Evolutionary conservation across 2,329 filamentous ascomycete species (phyloP).

Genomic region (Cercospora beticola): DNA sequence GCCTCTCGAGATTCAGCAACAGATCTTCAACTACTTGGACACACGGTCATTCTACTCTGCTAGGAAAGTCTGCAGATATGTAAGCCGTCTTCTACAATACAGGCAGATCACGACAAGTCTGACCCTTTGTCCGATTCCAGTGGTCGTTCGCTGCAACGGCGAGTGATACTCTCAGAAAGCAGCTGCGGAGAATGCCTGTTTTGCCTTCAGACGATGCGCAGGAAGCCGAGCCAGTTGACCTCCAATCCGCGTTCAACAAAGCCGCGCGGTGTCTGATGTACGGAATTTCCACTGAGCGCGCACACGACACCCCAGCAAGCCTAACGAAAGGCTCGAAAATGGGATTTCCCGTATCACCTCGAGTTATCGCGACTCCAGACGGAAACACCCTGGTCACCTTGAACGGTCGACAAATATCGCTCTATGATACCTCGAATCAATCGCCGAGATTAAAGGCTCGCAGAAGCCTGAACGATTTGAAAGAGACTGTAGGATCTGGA

Average conservation of each 20-base stretch:
- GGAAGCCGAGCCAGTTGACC: slow-evolving; percentile 24
- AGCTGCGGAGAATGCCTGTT: slow-evolving; percentile 36
- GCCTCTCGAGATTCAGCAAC: slow-evolving; percentile 39
- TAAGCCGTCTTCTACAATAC: not conserved
- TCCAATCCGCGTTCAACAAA: slow-evolving; percentile 33
- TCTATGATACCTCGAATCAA: slow-evolving; percentile 32
- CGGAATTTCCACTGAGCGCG: slow-evolving; percentile 29
- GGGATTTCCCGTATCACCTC: slow-evolving; percentile 24
- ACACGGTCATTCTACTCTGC: slow-evolving; percentile 36
- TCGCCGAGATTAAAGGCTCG: slow-evolving; percentile 25
- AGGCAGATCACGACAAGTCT: not conserved
- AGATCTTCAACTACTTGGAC: slow-evolving; percentile 37
- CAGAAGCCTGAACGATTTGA: slow-evolving; percentile 35
- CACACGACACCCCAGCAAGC: slow-evolving; percentile 23
- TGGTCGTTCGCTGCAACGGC: slow-evolving; percentile 38
- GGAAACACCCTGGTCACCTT: slow-evolving; percentile 32
- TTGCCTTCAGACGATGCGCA: slow-evolving; percentile 28
- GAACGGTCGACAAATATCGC: slow-evolving; percentile 33
- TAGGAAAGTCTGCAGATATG: slow-evolving; percentile 35
- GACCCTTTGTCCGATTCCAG: not conserved
- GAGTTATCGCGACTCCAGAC: slow-evolving; percentile 29
- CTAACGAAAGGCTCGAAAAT: slow-evolving; percentile 21
- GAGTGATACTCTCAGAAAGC: slow-evolving; percentile 32
- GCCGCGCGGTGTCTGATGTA: slow-evolving; percentile 37
- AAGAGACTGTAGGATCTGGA: slow-evolving; percentile 36